Evolutionary conservation across 1,284 basidiomycete species (phyloP).

Genomic region (Wallemia hederae): DNA sequence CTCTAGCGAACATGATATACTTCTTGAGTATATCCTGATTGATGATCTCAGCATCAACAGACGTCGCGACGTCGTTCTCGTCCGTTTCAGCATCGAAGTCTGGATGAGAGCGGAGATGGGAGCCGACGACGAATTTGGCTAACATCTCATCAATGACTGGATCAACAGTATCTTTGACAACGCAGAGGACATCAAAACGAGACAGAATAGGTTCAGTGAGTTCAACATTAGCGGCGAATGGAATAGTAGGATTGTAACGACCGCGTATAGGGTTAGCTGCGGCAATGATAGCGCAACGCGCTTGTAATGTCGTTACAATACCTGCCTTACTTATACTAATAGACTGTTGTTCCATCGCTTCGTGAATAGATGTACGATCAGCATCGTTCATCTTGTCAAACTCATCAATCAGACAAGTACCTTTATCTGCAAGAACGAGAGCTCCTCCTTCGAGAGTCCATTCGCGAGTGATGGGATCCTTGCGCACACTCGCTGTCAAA

Average conservation of each 20-base stretch:
- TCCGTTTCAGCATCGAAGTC: slow-evolving; percentile 67
- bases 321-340: slow-evolving; percentile 98
- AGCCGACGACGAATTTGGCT: slow-evolving; percentile 87
- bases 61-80: slow-evolving; percentile 57
- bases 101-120: slow-evolving; percentile 77
- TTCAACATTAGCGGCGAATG: slow-evolving; percentile 95
- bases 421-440: slow-evolving; percentile 88
- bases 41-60: slow-evolving; percentile 81
- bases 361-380: slow-evolving; percentile 67
- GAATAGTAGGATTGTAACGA: slow-evolving; percentile 84
- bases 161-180: slow-evolving; percentile 91
- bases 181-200: slow-evolving; percentile 93
- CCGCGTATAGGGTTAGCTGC: slow-evolving; percentile 93
- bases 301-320: slow-evolving; percentile 87
- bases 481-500: slow-evolving; percentile 89
- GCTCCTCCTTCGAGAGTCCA: slow-evolving; percentile 98
- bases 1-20: slow-evolving; percentile 96
- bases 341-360: slow-evolving; percentile 99
- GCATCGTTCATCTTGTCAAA: slow-evolving; percentile 99
- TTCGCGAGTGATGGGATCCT: slow-evolving; percentile 85
- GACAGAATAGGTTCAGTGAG: slow-evolving; percentile 94
- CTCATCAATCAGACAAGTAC: slow-evolving; percentile 95
- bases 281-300: slow-evolving; percentile 85
- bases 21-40: slow-evolving; percentile 90
- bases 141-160: slow-evolving; percentile 90